Evolutionary conservation across 2,329 filamentous ascomycete genomes (phyloP).

Genomic region (Alternaria hordeiaustralica): DNA sequence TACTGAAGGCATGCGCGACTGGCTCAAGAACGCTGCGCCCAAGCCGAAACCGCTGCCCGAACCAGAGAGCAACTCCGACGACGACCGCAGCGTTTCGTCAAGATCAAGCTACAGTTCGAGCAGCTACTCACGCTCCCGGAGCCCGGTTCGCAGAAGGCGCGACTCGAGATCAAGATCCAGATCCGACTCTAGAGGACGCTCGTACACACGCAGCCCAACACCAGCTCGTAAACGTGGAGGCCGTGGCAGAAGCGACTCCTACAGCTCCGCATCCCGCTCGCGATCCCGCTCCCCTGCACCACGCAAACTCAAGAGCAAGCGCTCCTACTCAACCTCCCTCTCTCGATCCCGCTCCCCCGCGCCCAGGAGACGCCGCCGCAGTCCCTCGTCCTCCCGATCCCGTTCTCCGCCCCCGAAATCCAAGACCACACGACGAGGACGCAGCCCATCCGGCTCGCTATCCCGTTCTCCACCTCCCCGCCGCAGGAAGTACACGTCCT

Average conservation of each 20-base stretch:
- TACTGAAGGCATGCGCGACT: slow-evolving; percentile 93
- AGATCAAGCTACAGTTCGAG: slow-evolving; percentile 43
- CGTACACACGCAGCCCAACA: slow-evolving; percentile 39
- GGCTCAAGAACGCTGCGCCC: slow-evolving; percentile 80
- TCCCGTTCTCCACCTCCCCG: slow-evolving; percentile 11
- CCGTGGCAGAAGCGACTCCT: slow-evolving; percentile 29
- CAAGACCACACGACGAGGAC: slow-evolving; percentile 17
- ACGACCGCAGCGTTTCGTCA: slow-evolving; percentile 42
- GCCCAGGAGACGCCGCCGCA: slow-evolving; percentile 33
- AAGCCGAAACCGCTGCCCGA: slow-evolving; percentile 71
- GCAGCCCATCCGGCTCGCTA: slow-evolving; percentile 22
- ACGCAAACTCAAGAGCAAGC: slow-evolving; percentile 24
- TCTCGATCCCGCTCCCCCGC: slow-evolving; percentile 29
- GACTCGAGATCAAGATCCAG: slow-evolving; percentile 35
- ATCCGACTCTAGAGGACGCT: slow-evolving; percentile 37
- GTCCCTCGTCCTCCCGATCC: slow-evolving; percentile 25
- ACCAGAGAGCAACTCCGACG: slow-evolving; percentile 43
- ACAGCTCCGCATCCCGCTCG: slow-evolving; percentile 29
- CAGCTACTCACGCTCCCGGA: slow-evolving; percentile 35
- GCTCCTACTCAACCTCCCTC: slow-evolving; percentile 30
- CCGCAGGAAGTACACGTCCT: slow-evolving; percentile 3
- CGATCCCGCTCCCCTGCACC: slow-evolving; percentile 33
- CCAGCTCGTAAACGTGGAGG: slow-evolving; percentile 29
- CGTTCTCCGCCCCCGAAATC: slow-evolving; percentile 24
- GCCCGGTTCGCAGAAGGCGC: slow-evolving; percentile 25